Evolutionary conservation across 805 yeast species (phyloP), one percentile per base, ranked within the genome.

Genomic region (Lipomyces lipofer): DNA sequence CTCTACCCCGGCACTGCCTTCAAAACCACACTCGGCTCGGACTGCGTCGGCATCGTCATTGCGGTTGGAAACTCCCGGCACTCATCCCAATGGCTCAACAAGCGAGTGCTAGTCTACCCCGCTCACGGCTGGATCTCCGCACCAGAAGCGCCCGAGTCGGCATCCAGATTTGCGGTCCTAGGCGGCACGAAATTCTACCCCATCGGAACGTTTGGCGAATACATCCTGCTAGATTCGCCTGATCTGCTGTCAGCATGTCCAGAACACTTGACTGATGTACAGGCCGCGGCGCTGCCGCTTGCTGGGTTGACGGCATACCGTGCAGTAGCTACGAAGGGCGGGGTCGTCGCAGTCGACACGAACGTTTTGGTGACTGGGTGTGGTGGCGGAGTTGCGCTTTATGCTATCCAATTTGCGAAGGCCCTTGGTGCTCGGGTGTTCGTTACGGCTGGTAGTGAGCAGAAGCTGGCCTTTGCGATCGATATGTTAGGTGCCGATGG

Each of bases 311-410:
- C 65, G 2, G 65, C 65, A 3, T 62, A 55, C 55, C 51, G 64
- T 9, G 64, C 62, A 1, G 43, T 56, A 10, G 50, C 53, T 42
- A 51, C 62, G 21, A 43, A 32, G 15, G 63, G 49, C 24, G 44
- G 35, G 9, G 43, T 56, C 27, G 30, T 25, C 9, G 32, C 51
- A 3, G 56, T 52, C 15, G 30, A 43, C 29, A 56, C 56, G 12
- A 54, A 61, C 9, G 43, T 62, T 15, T n/a, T n/a, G n/a, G 47
- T 61, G 6, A 56, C 60, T 6, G 88, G 83, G 3, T 74, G 72
- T 2, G 90, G 89, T 46, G 90, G 89, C 65, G 88, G 81, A 54
- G 68, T 77, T 21, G 84, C 86, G 2, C 80, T 82, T 40, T 56
- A 66, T 5, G 72, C 80, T 0, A 66, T 76, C 7, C 61, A 67